phyloP scores from a whole-genome alignment of 768 basidiomycete genomes.

The Pleurotus tuber-regium region DNA sequence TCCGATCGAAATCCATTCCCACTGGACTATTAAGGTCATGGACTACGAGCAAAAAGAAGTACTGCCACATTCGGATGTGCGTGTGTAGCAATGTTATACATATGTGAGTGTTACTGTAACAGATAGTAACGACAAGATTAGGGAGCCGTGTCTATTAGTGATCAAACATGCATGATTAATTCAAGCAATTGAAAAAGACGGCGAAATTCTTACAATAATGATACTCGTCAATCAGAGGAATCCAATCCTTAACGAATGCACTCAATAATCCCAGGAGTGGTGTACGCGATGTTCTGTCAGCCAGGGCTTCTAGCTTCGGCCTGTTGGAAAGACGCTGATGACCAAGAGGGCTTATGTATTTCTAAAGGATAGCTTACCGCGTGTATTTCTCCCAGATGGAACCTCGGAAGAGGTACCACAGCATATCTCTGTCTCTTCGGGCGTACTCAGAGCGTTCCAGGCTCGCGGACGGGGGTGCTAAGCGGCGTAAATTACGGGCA shows the following conservation, averaged over 20 bases:
- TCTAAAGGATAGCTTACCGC: conserved; percentile 38
- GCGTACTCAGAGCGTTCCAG: conserved; percentile 81
- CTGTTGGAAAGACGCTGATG: conserved; percentile 37
- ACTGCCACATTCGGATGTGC: neutral
- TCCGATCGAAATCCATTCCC: neutral
- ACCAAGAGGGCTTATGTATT: conserved; percentile 6
- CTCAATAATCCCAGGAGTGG: conserved; percentile 71
- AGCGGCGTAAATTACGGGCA: conserved; percentile 71
- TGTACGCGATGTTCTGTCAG: conserved; percentile 47
- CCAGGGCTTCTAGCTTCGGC: conserved; percentile 70
- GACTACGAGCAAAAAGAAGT: neutral
- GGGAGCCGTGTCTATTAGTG: conserved; percentile 38
- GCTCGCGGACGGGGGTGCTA: conserved; percentile 55
- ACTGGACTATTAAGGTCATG: too few species aligned
- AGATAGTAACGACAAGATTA: conserved; percentile 21
- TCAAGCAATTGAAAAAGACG: conserved; percentile 10
- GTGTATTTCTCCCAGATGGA: conserved; percentile 83
- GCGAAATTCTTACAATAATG: conserved; percentile 74
- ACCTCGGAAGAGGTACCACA: conserved; percentile 85
- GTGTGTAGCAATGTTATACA: conserved; percentile 14
- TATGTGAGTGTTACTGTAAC: conserved; percentile 10
- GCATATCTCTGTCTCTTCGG: conserved; percentile 73
- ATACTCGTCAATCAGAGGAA: conserved; percentile 86
- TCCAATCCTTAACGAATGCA: conserved; percentile 78
- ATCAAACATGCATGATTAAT: conserved; percentile 2